Evolutionary conservation across 2,329 filamentous ascomycete species (phyloP).

Genomic region (Leptographium flavum): DNA sequence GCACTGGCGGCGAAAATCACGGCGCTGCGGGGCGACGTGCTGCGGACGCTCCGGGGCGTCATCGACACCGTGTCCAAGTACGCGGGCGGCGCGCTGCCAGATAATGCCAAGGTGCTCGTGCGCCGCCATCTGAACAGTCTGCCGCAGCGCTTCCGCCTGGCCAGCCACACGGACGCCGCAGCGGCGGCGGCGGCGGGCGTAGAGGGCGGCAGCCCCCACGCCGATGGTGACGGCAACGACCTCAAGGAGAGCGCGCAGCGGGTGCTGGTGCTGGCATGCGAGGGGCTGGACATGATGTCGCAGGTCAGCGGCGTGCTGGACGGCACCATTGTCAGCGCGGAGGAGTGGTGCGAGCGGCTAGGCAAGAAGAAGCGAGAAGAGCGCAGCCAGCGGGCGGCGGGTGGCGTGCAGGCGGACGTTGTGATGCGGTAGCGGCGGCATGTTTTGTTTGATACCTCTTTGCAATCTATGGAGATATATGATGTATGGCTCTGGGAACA

Average conservation of each 20-base stretch:
- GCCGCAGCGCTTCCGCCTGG: conserved; percentile 63
- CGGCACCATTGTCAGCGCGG: conserved; percentile 78
- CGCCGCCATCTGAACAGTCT: conserved; percentile 71
- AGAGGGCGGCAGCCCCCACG: too few relatives aligned
- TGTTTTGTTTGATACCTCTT: too few relatives aligned
- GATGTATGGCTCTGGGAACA: too few relatives aligned
- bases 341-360: conserved; percentile 76
- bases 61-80: conserved; percentile 80
- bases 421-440: background rate
- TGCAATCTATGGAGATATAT: too few relatives aligned
- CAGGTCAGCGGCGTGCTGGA: conserved; percentile 82
- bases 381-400: background rate
- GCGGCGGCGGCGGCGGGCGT: conserved; percentile 13
- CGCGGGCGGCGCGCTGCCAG: conserved; percentile 78
- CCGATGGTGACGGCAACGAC: conserved; percentile 20
- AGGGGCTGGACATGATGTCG: conserved; percentile 86
- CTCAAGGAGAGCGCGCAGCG: conserved; percentile 51
- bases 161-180: conserved; percentile 28
- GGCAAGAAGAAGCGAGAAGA: conserved; percentile 32
- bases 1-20: conserved; percentile 51
- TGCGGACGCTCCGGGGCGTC: conserved; percentile 67
- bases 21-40: conserved; percentile 52
- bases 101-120: conserved; percentile 75
- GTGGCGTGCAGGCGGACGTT: too few relatives aligned
- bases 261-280: conserved; percentile 73